phyloP scores from a whole-genome alignment of 441 rosid species.

The Pelargonium cotyledonis region DNA sequence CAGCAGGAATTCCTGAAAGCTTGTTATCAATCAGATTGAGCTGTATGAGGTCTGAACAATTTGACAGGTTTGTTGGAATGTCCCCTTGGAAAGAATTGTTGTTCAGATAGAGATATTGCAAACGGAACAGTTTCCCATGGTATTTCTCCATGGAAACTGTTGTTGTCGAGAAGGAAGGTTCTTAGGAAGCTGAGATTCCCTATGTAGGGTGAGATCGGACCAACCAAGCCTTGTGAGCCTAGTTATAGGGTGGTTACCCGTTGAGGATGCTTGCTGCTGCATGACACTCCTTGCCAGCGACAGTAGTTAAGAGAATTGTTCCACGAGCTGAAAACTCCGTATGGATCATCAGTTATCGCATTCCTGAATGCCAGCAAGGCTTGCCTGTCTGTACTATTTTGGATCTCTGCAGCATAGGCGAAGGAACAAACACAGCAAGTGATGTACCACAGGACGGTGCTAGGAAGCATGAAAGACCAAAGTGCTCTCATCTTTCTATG shows the following conservation, averaged over 20 bases:
- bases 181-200: conserved; percentile 24
- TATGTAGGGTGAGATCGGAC: conserved; percentile 17
- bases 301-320: not conserved
- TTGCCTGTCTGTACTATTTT: not conserved
- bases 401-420: not conserved
- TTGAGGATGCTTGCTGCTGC: not conserved
- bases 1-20: conserved; percentile 15
- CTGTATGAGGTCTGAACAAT: conserved; percentile 14
- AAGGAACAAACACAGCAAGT: conserved; percentile 3
- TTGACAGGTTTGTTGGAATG: conserved; percentile 21
- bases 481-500: not conserved
- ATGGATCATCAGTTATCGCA: not conserved
- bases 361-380: not conserved
- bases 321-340: not conserved
- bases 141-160: conserved; percentile 21
- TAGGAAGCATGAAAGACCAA: not conserved
- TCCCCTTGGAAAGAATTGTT: conserved; percentile 21
- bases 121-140: conserved; percentile 19
- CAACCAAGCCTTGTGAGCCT: conserved; percentile 3
- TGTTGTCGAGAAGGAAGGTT: conserved; percentile 6
- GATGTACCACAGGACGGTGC: not conserved
- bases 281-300: conserved; percentile 1
- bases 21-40: conserved; percentile 5
- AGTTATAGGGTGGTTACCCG: conserved; percentile 14
- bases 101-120: not conserved